phyloP scores from a whole-genome alignment of 106 monocot species.

The Platanthera zijinensis region DNA sequence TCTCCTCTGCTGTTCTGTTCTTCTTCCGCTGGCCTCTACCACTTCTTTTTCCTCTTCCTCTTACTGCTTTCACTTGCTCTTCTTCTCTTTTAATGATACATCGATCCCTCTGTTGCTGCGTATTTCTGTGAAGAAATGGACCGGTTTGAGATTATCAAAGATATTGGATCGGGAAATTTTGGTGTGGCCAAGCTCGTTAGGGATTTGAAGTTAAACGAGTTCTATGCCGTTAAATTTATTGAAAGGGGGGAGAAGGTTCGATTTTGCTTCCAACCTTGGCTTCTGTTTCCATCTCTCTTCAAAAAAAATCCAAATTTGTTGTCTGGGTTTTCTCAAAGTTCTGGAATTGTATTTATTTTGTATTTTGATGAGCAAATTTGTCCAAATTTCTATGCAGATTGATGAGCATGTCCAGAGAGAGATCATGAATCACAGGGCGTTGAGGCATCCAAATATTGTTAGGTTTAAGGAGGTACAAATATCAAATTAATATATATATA shows the following conservation, averaged over 20 bases:
- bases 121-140: slow-evolving; percentile 20
- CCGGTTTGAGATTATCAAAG: slow-evolving; percentile 27
- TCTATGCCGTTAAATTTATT: slow-evolving; percentile 38
- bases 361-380: too few species aligned
- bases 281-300: neutral
- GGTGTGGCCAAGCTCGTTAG: slow-evolving; percentile 38
- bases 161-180: slow-evolving; percentile 39
- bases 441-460: slow-evolving; percentile 53
- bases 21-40: neutral
- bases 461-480: slow-evolving; percentile 62
- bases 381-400: slow-evolving; percentile 26
- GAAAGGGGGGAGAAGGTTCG: slow-evolving; percentile 35
- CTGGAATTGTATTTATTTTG: too few species aligned
- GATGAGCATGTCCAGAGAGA: slow-evolving; percentile 75
- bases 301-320: slow-evolving; percentile 4
- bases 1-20: neutral
- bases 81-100: too few species aligned
- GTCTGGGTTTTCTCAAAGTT: neutral
- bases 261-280: neutral
- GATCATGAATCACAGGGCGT: slow-evolving; percentile 65
- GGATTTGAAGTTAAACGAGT: slow-evolving; percentile 22
- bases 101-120: too few species aligned
- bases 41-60: too few species aligned
- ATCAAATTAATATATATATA: neutral
- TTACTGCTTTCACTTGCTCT: too few species aligned